Base-by-base conservation (phyloP, 495 filamentous ascomycete genomes). In the Choiromyces venosus region DNA sequence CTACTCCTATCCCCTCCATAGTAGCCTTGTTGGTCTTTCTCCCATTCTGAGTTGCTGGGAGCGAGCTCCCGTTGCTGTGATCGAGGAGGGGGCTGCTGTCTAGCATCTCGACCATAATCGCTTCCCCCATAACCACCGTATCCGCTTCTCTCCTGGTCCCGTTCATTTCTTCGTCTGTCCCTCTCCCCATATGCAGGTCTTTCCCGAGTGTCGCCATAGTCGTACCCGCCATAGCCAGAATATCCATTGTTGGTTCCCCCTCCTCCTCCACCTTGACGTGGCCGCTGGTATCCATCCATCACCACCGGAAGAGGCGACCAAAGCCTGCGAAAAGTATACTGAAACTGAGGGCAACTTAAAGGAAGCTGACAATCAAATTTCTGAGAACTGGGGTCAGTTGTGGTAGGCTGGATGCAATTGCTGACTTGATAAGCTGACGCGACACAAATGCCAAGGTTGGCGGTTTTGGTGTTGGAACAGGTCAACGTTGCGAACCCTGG, bases 71-170 rank as follows among this genome's bases (percentile, higher is more conserved):
- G 69, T 12, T 77, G 70, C 35, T 77, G 74, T 61, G 70, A 39
- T 76, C 75, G 76, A 21, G 61, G 56, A 18, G 52, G 52, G 39
- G 35, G 75, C 38, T 69, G 75, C 18, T 77, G 75, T 29, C 75
- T 71, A 14, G 39, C 71, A 74, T 74, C 73, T 42, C 73, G 75
- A n/a, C 76, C 75, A 64, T 78, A 78, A 56, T 78, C 76, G 56
- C 70, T 65, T 33, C 71, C 76, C 18, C 76, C 76, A 29, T 74
- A 78, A 71, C 46, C 61, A 38, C 61, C 52, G 67, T 74, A 77
- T 16, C 76, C 71, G 16, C 67, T 52, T 72, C 67, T 69, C 65
- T 77, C 75, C 36, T n/a, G 69, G 38, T 73, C 75, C 33, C 75
- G 75, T 37, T 76, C 75, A 37, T 73, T 77, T 67, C 74, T 69